Evolutionary conservation across 163 green algal species (phyloP).

Genomic region (Coccomyxa subellipsoidea): DNA sequence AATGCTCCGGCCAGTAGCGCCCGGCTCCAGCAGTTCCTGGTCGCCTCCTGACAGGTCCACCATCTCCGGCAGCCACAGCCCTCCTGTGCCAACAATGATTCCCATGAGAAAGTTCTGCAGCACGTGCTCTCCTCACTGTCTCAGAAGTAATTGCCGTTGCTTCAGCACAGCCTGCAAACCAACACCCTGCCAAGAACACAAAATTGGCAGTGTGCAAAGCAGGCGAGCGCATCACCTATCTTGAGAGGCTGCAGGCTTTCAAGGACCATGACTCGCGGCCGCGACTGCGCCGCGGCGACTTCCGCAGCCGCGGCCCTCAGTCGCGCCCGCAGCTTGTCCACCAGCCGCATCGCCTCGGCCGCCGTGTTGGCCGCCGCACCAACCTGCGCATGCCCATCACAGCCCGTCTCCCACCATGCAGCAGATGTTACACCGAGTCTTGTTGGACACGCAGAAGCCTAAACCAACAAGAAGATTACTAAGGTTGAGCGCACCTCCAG

Average conservation of each 20-base stretch:
- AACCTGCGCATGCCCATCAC: conserved; percentile 41
- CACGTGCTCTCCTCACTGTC: too few relatives aligned
- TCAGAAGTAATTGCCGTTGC: too few relatives aligned
- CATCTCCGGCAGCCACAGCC: conserved; percentile 87
- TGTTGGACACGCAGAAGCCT: not conserved
- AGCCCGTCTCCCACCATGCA: conserved; percentile 7
- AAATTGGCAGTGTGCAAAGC: too few relatives aligned
- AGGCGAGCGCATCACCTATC: conserved; percentile 15
- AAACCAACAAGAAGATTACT: not conserved
- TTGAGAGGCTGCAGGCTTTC: conserved; percentile 40
- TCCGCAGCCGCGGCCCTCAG: conserved; percentile 52
- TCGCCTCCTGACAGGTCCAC: conserved; percentile 74
- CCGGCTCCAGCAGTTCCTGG: conserved; percentile 38
- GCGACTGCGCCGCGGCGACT: conserved; percentile 28
- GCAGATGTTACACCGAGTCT: not conserved
- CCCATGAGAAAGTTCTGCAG: too few relatives aligned
- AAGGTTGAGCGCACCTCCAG: conserved; percentile 34
- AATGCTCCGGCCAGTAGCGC: conserved; percentile 32
- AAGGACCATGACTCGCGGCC: conserved; percentile 43
- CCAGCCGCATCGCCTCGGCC: conserved; percentile 51
- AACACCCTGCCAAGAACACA: too few relatives aligned
- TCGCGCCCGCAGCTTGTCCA: conserved; percentile 61
- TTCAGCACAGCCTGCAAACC: not conserved
- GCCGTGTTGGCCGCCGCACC: conserved; percentile 57
- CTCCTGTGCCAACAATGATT: conserved; percentile 37